A percentile compares a stretch with the other conserved stretches of the same genome.
Evolutionary conservation across 306 rosid species (phyloP).

Genomic region (Acacia acuminata): DNA sequence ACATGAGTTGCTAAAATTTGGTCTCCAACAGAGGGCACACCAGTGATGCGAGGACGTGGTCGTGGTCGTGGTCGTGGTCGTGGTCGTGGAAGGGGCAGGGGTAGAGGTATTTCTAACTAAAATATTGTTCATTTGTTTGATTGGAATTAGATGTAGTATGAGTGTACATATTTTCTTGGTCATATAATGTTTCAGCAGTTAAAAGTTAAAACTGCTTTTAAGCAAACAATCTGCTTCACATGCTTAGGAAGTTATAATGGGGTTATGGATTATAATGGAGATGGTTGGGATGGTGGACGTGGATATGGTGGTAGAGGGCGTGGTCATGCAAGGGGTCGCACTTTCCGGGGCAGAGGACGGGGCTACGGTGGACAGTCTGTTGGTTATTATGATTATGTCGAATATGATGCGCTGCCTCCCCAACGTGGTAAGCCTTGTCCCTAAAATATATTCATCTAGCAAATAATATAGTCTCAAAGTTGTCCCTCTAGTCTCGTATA

Average conservation of each 20-base stretch:
- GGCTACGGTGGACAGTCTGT: conserved; percentile 57
- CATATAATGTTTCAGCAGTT: not conserved
- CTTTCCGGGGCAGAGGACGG: conserved; percentile 59
- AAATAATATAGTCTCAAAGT: not conserved
- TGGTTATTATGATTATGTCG: conserved; percentile 70
- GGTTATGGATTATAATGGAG: conserved; percentile 62
- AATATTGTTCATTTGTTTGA: conserved; percentile 23
- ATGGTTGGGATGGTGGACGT: conserved; percentile 76
- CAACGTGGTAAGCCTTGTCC: conserved; percentile 58
- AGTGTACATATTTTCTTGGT: not conserved
- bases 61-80: conserved; percentile 68
- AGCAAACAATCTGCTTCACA: not conserved
- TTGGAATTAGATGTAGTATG: not conserved
- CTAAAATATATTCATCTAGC: not conserved
- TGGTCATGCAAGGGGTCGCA: conserved; percentile 67
- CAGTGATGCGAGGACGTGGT: conserved; percentile 66
- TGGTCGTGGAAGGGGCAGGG: conserved; percentile 59
- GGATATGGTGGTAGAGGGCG: conserved; percentile 77
- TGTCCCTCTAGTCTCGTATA: not conserved
- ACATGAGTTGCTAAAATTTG: conserved; percentile 10
- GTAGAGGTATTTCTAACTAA: conserved; percentile 54
- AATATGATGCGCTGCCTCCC: conserved; percentile 59
- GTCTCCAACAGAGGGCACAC: conserved; percentile 62
- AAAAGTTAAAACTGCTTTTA: conserved; percentile 10
- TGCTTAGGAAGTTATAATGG: conserved; percentile 65